Conservation (phyloP, 202 grass and related monocot genomes). For the Cymbopogon flexuosus region DNA sequence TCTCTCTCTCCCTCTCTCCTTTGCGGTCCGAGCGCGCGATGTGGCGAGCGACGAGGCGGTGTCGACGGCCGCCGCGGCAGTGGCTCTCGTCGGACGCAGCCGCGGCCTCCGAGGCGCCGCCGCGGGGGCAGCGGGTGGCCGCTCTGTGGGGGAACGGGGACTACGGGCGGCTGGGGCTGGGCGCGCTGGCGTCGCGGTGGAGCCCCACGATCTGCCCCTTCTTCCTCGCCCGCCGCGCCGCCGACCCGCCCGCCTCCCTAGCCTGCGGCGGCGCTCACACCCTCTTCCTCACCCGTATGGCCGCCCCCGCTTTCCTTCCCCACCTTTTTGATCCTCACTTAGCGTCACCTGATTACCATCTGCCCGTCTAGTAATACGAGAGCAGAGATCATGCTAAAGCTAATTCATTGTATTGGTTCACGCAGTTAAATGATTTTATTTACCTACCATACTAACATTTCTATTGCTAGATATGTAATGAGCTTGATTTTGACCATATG, state of each 20-base stretch:
- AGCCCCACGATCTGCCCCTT: constrained; percentile 70
- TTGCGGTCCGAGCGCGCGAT: constrained; percentile 8
- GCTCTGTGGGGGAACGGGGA: constrained; percentile 94
- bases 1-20: too few species aligned
- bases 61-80: not conserved
- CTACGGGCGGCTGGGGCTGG: constrained; percentile 68
- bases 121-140: constrained; percentile 44
- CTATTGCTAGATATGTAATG: not conserved
- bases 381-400: not conserved
- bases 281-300: constrained; percentile 72
- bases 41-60: constrained; percentile 39
- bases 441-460: not conserved
- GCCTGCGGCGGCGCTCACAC: constrained; percentile 87
- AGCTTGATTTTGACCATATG: not conserved
- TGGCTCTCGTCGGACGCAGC: constrained; percentile 17
- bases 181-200: constrained; percentile 76
- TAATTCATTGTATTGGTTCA: not conserved
- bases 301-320: not conserved
- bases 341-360: not conserved
- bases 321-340: not conserved
- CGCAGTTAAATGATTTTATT: not conserved
- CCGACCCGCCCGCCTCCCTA: constrained; percentile 55
- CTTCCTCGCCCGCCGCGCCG: constrained; percentile 35
- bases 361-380: not conserved
- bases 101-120: not conserved